Conservation (phyloP, 257 asterid species). For the Solanum chaucha region DNA sequence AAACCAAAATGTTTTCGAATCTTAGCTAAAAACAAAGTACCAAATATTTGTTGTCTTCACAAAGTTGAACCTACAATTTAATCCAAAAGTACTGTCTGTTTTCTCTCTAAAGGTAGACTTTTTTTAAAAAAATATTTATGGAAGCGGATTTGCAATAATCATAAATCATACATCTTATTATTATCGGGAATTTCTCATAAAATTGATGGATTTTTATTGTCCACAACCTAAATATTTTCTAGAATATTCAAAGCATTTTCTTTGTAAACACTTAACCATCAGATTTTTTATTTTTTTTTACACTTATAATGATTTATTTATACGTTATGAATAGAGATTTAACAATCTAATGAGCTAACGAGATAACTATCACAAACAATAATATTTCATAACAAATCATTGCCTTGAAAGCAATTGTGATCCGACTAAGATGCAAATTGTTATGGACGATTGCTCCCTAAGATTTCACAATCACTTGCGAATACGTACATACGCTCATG, state of each 20-base stretch:
- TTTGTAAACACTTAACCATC: too few relatives aligned
- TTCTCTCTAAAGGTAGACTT: not conserved
- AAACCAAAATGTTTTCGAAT: not conserved
- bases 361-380: not conserved
- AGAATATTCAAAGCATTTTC: not conserved
- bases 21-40: not conserved
- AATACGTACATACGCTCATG: not conserved
- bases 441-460: too few relatives aligned
- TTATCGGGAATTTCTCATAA: not conserved
- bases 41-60: not conserved
- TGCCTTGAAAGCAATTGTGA: not conserved
- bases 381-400: not conserved
- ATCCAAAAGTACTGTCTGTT: not conserved
- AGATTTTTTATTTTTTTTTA: too few relatives aligned
- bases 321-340: not conserved
- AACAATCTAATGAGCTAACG: not conserved
- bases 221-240: not conserved
- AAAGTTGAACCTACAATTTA: not conserved
- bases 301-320: not conserved
- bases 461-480: not conserved
- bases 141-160: not conserved
- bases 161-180: not conserved
- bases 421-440: not conserved
- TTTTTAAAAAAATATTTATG: accelerated
- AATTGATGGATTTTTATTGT: not conserved